These are phyloP conservation scores for Draba incana DNA, from an alignment of 345 rosid genomes.

Conservation along the genomic window DNA sequence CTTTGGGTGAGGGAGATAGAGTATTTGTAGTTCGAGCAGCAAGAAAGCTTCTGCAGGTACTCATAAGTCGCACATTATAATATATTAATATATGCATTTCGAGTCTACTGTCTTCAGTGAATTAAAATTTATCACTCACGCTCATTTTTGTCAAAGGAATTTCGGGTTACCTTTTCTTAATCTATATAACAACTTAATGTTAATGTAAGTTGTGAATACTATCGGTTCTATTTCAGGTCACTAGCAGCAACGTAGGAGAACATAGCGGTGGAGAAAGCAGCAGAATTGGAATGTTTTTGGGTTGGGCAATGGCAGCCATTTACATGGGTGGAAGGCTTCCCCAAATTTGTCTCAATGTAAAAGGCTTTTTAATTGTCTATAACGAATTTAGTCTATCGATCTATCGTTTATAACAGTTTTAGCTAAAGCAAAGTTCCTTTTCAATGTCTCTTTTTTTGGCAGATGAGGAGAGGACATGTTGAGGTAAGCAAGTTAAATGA, in stretches of 20 bases:
- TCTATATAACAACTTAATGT: no score
- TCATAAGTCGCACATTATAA: conserved; percentile 3
- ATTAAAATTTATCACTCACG: no score
- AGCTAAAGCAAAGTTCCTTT: conserved; percentile 19
- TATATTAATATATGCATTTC: conserved; percentile 1
- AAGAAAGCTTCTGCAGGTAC: conserved; percentile 77
- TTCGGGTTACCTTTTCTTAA: no score
- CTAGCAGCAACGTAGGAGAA: conserved; percentile 40
- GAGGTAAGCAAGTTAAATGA: conserved; percentile 54
- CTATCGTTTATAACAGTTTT: neutral
- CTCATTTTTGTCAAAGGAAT: no score
- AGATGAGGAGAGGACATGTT: conserved; percentile 81
- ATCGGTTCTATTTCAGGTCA: conserved; percentile 57
- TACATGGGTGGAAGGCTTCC: conserved; percentile 96
- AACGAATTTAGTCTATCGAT: neutral
- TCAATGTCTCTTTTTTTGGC: conserved; percentile 31
- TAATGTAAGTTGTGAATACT: neutral
- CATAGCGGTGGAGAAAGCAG: conserved; percentile 43
- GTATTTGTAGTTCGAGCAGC: conserved; percentile 53
- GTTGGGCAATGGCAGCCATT: conserved; percentile 89
- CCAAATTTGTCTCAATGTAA: conserved; percentile 76
- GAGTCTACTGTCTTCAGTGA: neutral
- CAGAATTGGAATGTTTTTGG: conserved; percentile 58
- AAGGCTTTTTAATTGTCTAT: neutral
- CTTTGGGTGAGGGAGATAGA: conserved; percentile 44